Evolutionary conservation across 805 yeast species (phyloP).

Genomic region (Metschnikowia proteae): DNA sequence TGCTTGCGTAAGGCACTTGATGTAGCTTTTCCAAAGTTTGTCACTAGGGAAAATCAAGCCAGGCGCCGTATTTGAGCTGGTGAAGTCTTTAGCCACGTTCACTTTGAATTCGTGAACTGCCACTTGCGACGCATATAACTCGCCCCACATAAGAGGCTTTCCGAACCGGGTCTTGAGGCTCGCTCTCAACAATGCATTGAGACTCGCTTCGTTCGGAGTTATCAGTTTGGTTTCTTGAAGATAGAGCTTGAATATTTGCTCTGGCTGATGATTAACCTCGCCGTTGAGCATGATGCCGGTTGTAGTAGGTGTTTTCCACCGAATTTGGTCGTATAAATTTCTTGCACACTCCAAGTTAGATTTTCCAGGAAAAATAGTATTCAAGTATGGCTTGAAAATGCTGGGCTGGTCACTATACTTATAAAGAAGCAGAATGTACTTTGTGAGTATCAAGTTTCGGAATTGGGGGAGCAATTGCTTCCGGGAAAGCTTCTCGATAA

Average conservation of each 20-base stretch:
- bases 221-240: constrained; percentile 20
- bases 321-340: constrained; percentile 20
- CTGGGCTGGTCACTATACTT: constrained; percentile 12
- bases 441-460: constrained; percentile 23
- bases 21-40: constrained; percentile 50
- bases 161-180: constrained; percentile 27
- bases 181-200: constrained; percentile 47
- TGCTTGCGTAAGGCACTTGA: constrained; percentile 45
- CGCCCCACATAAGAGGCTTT: constrained; percentile 43
- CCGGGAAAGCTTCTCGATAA: constrained; percentile 15
- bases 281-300: constrained; percentile 38
- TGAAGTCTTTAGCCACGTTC: constrained; percentile 20
- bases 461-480: constrained; percentile 15
- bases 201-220: constrained; percentile 29
- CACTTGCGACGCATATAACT: constrained; percentile 53
- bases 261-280: constrained; percentile 30
- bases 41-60: constrained; percentile 25
- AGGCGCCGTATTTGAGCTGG: neutral
- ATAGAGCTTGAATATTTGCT: constrained; percentile 27
- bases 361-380: constrained; percentile 5
- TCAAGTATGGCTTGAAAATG: constrained; percentile 15
- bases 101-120: constrained; percentile 57
- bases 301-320: constrained; percentile 23
- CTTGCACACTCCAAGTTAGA: constrained; percentile 25
- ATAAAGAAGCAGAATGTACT: constrained; percentile 23